These are phyloP conservation scores for Geopyxis carbonaria DNA, from an alignment of 495 filamentous ascomycete genomes.

Conservation along the genomic window DNA sequence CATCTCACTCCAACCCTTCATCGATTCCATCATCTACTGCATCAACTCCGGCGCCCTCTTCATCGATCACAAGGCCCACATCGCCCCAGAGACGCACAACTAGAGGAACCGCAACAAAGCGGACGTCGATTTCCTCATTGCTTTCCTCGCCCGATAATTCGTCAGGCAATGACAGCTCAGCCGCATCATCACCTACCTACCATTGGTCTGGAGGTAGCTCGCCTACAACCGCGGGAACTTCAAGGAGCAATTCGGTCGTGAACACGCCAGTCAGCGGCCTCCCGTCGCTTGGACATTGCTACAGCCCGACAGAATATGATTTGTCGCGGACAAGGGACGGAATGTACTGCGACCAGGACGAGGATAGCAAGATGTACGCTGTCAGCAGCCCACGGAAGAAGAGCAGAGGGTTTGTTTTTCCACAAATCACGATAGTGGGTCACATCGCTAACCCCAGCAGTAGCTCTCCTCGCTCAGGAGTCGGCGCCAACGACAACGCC, in stretches of 20 bases:
- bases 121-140: constrained; percentile 22
- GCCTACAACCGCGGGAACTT: constrained; percentile 17
- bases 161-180: constrained; percentile 20
- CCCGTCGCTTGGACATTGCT: background rate
- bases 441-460: constrained; percentile 11
- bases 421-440: background rate
- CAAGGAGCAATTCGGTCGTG: constrained; percentile 22
- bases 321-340: constrained; percentile 2
- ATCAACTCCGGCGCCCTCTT: constrained; percentile 16
- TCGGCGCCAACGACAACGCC: constrained; percentile 11
- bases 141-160: constrained; percentile 20
- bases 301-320: constrained; percentile 10
- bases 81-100: constrained; percentile 9
- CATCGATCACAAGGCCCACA: constrained; percentile 11
- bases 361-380: constrained; percentile 2
- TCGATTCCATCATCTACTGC: constrained; percentile 17
- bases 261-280: constrained; percentile 9
- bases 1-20: constrained; percentile 15
- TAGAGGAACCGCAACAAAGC: constrained; percentile 14
- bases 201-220: constrained; percentile 21
- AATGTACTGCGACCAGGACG: background rate
- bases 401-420: constrained; percentile 20
- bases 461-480: constrained; percentile 21
- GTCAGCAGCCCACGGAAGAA: constrained; percentile 6
- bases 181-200: constrained; percentile 15